Percentiles rank a stretch among this genome's conserved stretches.
Conservation (phyloP, 495 filamentous ascomycete genomes). For the Thozetella sp. region DNA sequence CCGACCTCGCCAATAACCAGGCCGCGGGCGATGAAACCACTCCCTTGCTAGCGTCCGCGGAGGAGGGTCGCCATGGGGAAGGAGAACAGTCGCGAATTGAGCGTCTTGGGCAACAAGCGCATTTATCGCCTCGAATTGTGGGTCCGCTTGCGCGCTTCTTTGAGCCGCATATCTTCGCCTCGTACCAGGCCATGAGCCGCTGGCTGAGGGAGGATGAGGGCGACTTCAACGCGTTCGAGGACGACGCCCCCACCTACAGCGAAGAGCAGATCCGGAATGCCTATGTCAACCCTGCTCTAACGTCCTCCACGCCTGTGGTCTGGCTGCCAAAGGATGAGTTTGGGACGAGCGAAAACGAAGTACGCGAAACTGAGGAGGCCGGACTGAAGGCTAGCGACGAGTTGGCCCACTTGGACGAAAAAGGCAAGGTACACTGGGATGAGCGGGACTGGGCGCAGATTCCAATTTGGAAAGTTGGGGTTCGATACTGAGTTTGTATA, state of each 20-base stretch:
- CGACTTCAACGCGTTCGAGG: slow-evolving; percentile 62
- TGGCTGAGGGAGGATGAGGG: slow-evolving; percentile 43
- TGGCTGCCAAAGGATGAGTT: slow-evolving; percentile 74
- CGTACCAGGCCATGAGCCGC: not conserved
- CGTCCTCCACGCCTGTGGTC: slow-evolving; percentile 61
- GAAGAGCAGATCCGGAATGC: slow-evolving; percentile 62
- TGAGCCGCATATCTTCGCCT: not conserved
- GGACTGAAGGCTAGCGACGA: not conserved
- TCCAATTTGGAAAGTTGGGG: not conserved
- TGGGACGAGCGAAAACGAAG: not conserved
- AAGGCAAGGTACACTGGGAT: not conserved
- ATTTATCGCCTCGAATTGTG: not conserved
- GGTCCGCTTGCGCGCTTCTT: not conserved
- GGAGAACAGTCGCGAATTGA: not conserved
- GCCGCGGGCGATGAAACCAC: slow-evolving; percentile 46
- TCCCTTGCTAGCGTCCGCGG: not conserved
- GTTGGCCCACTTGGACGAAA: not conserved
- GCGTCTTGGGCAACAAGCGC: not conserved
- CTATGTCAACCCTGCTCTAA: slow-evolving; percentile 73
- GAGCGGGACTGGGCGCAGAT: not conserved
- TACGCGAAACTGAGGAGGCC: not conserved
- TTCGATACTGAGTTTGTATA: too few relatives aligned
- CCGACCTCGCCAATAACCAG: slow-evolving; percentile 59
- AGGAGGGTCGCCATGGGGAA: not conserved
- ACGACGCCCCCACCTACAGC: slow-evolving; percentile 47